Conservation (phyloP, 2,329 filamentous ascomycete genomes). For the Claviceps paspali region DNA sequence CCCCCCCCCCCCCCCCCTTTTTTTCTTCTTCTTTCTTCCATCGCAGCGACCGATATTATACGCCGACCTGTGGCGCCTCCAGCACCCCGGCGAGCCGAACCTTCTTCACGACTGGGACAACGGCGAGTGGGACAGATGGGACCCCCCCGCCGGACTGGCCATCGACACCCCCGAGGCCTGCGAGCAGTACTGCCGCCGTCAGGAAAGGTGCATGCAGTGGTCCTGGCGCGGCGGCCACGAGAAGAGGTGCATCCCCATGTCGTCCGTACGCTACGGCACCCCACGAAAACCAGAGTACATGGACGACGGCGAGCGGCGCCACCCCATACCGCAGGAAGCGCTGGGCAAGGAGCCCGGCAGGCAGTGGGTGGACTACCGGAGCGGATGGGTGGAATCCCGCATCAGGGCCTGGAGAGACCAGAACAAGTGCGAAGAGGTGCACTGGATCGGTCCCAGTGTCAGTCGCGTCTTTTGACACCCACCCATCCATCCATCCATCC, state of each 20-base stretch:
- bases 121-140: conserved; percentile 17
- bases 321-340: conserved; percentile 8
- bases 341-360: conserved; percentile 7
- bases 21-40: too few relatives aligned
- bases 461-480: conserved; percentile 3
- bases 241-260: conserved; percentile 14
- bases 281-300: conserved; percentile 10
- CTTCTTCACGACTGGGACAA: conserved; percentile 16
- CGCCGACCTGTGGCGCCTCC: conserved; percentile 21
- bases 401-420: conserved; percentile 13
- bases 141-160: conserved; percentile 11
- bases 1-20: too few relatives aligned
- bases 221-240: conserved; percentile 18
- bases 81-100: conserved; percentile 16
- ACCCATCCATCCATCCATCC: too few relatives aligned
- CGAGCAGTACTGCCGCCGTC: conserved; percentile 13
- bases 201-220: conserved; percentile 15
- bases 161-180: conserved; percentile 15
- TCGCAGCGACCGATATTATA: conserved; percentile 21
- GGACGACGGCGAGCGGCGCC: conserved; percentile 12
- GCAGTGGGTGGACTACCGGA: conserved; percentile 16
- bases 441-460: conserved; percentile 18
- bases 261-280: conserved; percentile 14
- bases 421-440: conserved; percentile 14
- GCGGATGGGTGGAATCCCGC: conserved; percentile 15